Base-by-base conservation (phyloP, 805 yeast genomes). In the Metschnikowia hibisci region DNA sequence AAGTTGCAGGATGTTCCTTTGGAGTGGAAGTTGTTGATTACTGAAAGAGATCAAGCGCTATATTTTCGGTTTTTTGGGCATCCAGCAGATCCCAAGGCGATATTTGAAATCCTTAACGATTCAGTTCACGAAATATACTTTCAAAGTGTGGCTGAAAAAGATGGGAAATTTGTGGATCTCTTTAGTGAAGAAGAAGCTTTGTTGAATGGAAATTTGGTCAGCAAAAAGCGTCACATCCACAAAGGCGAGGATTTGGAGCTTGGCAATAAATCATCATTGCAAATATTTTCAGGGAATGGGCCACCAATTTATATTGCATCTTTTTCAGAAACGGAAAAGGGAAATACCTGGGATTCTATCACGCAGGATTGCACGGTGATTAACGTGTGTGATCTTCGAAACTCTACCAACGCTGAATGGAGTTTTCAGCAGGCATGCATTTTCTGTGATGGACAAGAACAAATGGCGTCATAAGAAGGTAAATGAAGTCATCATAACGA, bases 341-440 rank as follows among this genome's bases (percentile, higher is more conserved):
- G 18, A 16, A 32, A 16, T n/a, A 16, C 6, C 13, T 35, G 27
- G 25, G 16, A n/a, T 12, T 22, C 30, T 16, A 13, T 27, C 32
- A 9, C 23, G n/a, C 32, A 12, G 22, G 12, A 35, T 25, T 23
- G 39, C 32, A 35, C 32, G 6, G n/a, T 35, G 4, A 28, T 35
- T 23, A 35, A 35, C 18, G 39, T 35, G 22, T 35, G 39, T 35
- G 39, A 35, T 15, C 27, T 27, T 12, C 16, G 39, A 35, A 16
- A 27, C 26, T 27, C 16, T 9, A 31, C n/a, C n/a, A 18, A 18
- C n/a, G 12, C 16, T 3, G 38, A 34, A 14, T 25, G 15, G 23
- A 25, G 39, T 26, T n/a, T 35, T 8, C 16, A n/a, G 11, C 16
- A 15, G 8, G 39, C 32, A 12, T 26, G 32, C 23, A 16, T 10